phyloP scores from a whole-genome alignment of 1,284 basidiomycete genomes.

The Fomitopsis pinicola region DNA sequence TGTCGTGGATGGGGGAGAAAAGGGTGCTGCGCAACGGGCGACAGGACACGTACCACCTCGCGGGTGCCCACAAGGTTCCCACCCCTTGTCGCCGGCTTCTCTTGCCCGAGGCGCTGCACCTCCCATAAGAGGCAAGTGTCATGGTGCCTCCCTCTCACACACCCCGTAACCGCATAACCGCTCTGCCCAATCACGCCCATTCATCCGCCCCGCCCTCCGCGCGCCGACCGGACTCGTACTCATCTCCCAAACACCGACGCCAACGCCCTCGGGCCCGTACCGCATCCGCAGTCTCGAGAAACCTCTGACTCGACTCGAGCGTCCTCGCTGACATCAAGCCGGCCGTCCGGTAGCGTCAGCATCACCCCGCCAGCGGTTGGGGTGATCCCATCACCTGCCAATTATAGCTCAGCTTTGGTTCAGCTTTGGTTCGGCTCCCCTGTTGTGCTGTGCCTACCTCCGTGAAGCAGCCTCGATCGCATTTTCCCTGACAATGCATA shows the following conservation, averaged over 20 bases:
- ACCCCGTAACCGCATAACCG: background rate
- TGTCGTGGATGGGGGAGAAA: conserved; percentile 16
- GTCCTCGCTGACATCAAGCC: background rate
- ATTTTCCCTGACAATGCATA: background rate
- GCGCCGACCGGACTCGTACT: background rate
- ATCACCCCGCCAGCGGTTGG: background rate
- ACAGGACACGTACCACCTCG: conserved; percentile 3
- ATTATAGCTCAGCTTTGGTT: background rate
- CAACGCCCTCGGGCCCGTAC: background rate
- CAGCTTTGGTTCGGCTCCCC: too few species aligned
- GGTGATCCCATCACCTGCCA: background rate
- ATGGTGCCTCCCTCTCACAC: background rate
- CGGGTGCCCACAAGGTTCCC: conserved; percentile 3
- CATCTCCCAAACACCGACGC: background rate
- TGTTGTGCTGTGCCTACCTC: background rate
- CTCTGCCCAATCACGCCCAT: background rate
- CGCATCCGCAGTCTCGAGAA: background rate
- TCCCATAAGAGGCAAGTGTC: background rate
- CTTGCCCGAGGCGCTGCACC: background rate
- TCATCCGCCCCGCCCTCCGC: background rate
- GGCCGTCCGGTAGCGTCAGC: background rate
- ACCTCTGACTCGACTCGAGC: background rate
- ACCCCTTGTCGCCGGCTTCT: conserved; percentile 1
- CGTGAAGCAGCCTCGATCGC: background rate
- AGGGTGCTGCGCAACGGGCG: conserved; percentile 9